Conservation (phyloP, 768 basidiomycete genomes). For the Auriscalpium microsporum region DNA sequence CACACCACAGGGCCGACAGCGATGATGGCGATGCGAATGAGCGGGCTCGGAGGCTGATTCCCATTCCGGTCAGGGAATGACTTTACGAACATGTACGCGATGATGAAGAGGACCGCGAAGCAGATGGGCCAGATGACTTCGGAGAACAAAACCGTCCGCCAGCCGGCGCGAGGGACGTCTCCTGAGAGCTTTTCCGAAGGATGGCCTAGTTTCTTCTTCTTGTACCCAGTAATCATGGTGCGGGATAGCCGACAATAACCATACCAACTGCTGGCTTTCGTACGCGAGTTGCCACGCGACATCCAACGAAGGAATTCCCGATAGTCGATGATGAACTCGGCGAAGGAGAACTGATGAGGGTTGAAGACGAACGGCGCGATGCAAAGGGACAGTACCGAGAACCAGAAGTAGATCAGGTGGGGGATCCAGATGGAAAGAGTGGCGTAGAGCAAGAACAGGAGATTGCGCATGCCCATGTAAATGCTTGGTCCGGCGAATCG, state of each 20-base stretch:
- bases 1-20: constrained; percentile 89
- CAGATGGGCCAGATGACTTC: constrained; percentile 79
- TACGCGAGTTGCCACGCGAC: constrained; percentile 95
- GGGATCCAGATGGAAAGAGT: constrained; percentile 91
- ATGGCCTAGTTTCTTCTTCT: constrained; percentile 97
- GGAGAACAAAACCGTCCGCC: constrained; percentile 74
- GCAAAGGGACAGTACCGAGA: constrained; percentile 89
- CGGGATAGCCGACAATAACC: constrained; percentile 96
- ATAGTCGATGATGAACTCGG: constrained; percentile 98
- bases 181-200: constrained; percentile 96
- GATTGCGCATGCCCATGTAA: constrained; percentile 95
- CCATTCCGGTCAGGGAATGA: constrained; percentile 68
- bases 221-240: constrained; percentile 98
- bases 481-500: constrained; percentile 99
- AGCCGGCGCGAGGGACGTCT: constrained; percentile 87
- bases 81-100: constrained; percentile 91
- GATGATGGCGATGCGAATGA: constrained; percentile 84
- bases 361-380: constrained; percentile 98
- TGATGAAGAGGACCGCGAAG: constrained; percentile 65
- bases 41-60: constrained; percentile 65
- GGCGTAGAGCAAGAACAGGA: constrained; percentile 83
- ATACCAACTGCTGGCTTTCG: constrained; percentile 98
- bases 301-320: constrained; percentile 99
- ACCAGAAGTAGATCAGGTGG: constrained; percentile 98
- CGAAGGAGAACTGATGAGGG: constrained; percentile 97